Evolutionary conservation across 2,329 filamentous ascomycete species (phyloP).

Genomic region (Trichoderma sp.): DNA sequence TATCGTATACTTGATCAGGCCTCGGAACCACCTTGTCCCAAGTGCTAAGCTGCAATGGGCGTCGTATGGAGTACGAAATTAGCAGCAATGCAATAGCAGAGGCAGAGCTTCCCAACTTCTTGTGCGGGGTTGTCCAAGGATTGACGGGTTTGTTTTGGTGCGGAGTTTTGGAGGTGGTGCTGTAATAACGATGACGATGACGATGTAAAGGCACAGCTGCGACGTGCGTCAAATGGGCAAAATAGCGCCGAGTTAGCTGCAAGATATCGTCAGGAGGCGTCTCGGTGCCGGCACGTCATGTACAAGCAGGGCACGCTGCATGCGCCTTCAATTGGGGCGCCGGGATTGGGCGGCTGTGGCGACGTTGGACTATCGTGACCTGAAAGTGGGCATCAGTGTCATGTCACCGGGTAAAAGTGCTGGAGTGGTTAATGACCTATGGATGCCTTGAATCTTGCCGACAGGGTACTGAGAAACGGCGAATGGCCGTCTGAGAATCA

Average conservation of each 20-base stretch:
- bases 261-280: slow-evolving; percentile 17
- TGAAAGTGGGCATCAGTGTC: slow-evolving; percentile 12
- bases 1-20: not conserved
- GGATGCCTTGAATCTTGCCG: not conserved
- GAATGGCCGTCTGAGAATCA: not conserved
- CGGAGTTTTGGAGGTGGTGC: not conserved
- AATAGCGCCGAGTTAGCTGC: slow-evolving; percentile 4
- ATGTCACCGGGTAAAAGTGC: slow-evolving; percentile 1
- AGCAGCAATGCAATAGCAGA: not conserved
- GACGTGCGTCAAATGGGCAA: slow-evolving; percentile 7
- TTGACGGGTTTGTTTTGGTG: not conserved
- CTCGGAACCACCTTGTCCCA: not conserved
- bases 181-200: not conserved
- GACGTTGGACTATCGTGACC: slow-evolving; percentile 10
- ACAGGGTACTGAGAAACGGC: not conserved
- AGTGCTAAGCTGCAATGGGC: slow-evolving; percentile 1
- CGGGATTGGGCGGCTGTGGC: slow-evolving; percentile 13
- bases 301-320: not conserved
- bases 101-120: not conserved
- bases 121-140: slow-evolving; percentile 10
- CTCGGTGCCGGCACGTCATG: slow-evolving; percentile 11
- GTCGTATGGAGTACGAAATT: not conserved
- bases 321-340: slow-evolving; percentile 8
- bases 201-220: slow-evolving; percentile 4
- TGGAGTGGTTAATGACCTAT: slow-evolving; percentile 3